These are phyloP conservation scores for Fusarium sp. DNA, from an alignment of 2,329 filamentous ascomycete species.

Conservation along the genomic window DNA sequence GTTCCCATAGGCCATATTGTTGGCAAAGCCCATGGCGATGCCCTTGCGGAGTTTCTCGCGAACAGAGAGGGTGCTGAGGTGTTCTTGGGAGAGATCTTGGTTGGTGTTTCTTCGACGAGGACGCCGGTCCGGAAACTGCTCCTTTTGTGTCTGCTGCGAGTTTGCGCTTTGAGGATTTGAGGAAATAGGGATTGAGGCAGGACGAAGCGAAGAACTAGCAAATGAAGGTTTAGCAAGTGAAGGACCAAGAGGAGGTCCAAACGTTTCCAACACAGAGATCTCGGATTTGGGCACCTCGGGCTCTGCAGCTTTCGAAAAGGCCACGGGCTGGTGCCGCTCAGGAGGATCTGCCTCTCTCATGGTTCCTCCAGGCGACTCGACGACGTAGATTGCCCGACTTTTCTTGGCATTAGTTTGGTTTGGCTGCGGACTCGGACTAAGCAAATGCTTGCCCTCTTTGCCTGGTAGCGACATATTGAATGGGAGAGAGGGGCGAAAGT, in stretches of 20 bases:
- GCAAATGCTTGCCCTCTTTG: constrained; percentile 22
- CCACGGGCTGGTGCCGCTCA: background rate
- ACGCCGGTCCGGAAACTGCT: background rate
- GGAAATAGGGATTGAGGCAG: background rate
- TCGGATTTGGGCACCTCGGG: background rate
- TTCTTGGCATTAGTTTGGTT: constrained; percentile 21
- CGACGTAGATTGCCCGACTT: constrained; percentile 15
- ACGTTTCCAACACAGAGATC: background rate
- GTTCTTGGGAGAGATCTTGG: constrained; percentile 27
- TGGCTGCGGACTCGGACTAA: constrained; percentile 37
- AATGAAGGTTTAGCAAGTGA: too few relatives aligned
- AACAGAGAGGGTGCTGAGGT: constrained; percentile 28
- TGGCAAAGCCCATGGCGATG: constrained; percentile 38
- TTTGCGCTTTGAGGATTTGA: background rate
- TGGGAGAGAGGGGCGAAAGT: background rate
- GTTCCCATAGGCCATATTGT: constrained; percentile 6
- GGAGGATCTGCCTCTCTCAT: constrained; percentile 27
- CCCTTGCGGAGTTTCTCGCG: constrained; percentile 42
- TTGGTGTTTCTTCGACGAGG: background rate
- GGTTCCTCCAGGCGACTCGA: constrained; percentile 39
- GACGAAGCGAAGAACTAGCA: background rate
- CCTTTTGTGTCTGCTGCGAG: background rate
- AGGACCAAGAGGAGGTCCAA: background rate
- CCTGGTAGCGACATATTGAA: constrained; percentile 20
- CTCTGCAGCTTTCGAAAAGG: background rate